phyloP scores from a whole-genome alignment of 1,284 basidiomycete species.

The Peniophora sp. region DNA sequence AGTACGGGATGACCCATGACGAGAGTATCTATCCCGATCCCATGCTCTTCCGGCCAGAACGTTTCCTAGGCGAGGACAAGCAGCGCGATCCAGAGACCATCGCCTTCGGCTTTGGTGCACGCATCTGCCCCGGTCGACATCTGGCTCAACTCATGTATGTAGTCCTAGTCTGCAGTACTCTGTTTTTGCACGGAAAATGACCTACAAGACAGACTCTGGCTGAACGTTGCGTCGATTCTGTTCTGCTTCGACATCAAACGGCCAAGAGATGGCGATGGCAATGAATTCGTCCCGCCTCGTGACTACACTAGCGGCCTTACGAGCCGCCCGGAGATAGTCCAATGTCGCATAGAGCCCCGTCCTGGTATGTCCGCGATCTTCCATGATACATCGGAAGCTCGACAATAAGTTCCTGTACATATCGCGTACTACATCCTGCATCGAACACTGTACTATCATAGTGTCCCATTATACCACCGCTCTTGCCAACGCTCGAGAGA shows the following conservation, averaged over 20 bases:
- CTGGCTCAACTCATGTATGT: conserved; percentile 8
- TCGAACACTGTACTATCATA: no score
- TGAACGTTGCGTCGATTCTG: neutral
- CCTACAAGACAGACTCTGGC: neutral
- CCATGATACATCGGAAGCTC: no score
- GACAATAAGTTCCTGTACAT: no score
- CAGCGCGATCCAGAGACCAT: neutral
- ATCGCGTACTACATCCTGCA: no score
- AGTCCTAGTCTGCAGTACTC: no score
- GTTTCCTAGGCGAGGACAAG: conserved; percentile 13
- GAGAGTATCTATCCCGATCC: conserved; percentile 13
- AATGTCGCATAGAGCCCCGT: no score
- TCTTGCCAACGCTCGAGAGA: no score
- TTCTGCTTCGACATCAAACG: neutral
- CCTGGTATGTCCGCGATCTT: no score
- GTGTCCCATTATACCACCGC: no score
- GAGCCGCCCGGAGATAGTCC: neutral
- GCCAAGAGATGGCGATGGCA: neutral
- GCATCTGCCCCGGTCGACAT: conserved; percentile 16
- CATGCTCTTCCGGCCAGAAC: conserved; percentile 15
- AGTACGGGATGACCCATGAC: conserved; percentile 12
- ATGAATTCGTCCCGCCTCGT: neutral
- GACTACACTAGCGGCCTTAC: neutral
- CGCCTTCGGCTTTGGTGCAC: conserved; percentile 16
- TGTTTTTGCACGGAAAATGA: no score